phyloP scores from a whole-genome alignment of 345 rosid species.

The Linum lewisii region DNA sequence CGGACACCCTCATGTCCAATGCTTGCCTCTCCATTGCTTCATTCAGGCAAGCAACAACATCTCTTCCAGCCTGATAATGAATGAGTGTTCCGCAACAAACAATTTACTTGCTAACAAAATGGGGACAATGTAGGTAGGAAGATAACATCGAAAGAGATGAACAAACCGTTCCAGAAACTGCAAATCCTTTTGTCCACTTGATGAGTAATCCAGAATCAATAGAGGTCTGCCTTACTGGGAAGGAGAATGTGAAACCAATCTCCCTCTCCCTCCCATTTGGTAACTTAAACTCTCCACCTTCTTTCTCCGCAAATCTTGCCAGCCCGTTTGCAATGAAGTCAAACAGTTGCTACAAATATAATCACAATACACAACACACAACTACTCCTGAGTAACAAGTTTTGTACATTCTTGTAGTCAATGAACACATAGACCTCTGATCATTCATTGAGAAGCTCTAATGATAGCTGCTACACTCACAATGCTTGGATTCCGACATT shows the following conservation, averaged over 20 bases:
- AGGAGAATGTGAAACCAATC: constrained; percentile 81
- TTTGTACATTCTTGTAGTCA: no score
- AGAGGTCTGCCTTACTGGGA: constrained; percentile 71
- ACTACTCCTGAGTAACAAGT: no score
- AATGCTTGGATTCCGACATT: no score
- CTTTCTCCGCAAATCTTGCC: constrained; percentile 42
- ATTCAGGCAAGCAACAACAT: constrained; percentile 73
- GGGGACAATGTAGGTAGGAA: no score
- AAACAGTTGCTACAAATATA: constrained; percentile 46
- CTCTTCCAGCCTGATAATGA: constrained; percentile 51
- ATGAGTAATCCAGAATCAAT: constrained; percentile 68
- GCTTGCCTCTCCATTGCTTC: constrained; percentile 66
- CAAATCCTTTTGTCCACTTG: constrained; percentile 84
- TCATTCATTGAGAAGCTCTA: no score
- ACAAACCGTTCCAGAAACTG: constrained; percentile 80
- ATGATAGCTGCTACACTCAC: no score
- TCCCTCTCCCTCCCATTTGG: constrained; percentile 56
- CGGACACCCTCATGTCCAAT: constrained; percentile 69
- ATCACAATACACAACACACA: not conserved
- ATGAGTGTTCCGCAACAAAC: not conserved
- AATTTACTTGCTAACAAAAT: not conserved
- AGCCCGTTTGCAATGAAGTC: constrained; percentile 64
- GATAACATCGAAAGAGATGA: not conserved
- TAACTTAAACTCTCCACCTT: constrained; percentile 42
- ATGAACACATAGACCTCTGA: no score